Evolutionary conservation across 805 yeast species (phyloP), one percentile per base, ranked within the genome.

Genomic region (Saccharomyces eubayanus): DNA sequence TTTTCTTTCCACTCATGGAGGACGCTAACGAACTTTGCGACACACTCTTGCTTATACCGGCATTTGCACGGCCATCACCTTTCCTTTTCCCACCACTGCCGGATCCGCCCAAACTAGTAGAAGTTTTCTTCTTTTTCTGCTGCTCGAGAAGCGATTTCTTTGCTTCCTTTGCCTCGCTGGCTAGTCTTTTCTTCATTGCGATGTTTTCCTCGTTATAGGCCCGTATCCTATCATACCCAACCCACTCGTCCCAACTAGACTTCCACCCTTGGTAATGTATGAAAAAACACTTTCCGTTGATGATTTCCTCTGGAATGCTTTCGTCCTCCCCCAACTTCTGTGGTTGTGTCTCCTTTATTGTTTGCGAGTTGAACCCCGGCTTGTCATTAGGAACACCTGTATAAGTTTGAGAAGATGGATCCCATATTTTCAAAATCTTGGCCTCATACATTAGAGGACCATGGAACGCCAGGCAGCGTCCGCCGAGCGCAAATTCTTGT

Each of bases 251-350:
- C 96, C 97, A 92, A 55, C 90, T 83, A 16, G 84, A 71, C 64
- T 91, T 92, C 99, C 99, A 92, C 2, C 99, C 98, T 60, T 85
- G 86, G 70, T 92, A 92, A 65, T 94, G 99, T 16, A 92, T 81
- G 59, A 75, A 83, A 69, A 82, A 91, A 30, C 83, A 76, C 21
- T 61, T 59, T 45, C 70, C 71, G 20, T 62, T 68, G 28, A 57
- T 59, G 20, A 75, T 54, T 11, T 72, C 76, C 16, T 61, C 68
- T 1, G 80, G 76, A 10, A 76, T 57, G 40, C 63, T 65, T 14
- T 62, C 63, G 12, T 62, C 55, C n/a, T 56, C 64, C 20, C 57
- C 57, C 10, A 8, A 52, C 48, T 36, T 55, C 56, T 45, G 62
- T 64, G 12, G 57, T 50, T 21, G 64, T 67, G 21, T 71, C 73